Evolutionary conservation across 371 early-diverging fungal genomes (phyloP), one percentile per base, ranked within the genome.

Genomic region (Mucor lusitanicus): DNA sequence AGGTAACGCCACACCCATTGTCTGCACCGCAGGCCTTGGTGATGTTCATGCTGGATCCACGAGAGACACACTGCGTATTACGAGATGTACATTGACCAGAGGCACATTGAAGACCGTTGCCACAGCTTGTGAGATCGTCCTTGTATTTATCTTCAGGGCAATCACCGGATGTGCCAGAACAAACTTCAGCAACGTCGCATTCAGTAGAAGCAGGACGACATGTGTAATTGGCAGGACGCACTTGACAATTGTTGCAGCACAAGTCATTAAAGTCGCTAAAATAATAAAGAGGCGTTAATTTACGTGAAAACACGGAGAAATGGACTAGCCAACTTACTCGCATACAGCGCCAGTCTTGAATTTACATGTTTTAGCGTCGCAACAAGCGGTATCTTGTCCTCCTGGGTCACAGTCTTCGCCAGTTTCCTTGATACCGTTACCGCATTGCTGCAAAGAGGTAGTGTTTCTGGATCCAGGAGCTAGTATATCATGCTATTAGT

Each of bases 341-440:
- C 97, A 97, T 12, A 85, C 78, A 9, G 97, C 95, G 3, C 86
- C 89, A 8, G 80, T 9, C 67, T 89, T 94, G 59, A 94, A 86
- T 76, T 91, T 94, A 78, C 98, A 97, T 2, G 92, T 92, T 0
- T 73, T 61, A 5, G 87, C 80, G 72, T 93, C 87, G 74, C 98
- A 98, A 80, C 98, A 97, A 13, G 85, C 83, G 56, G 85, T 89
- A 17, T 83, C 87, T 28, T 77, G 60, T 13, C 89, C 87, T 13
- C 95, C 96, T 67, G 96, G 94, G 76, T 98, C 98, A 79, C 98
- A 98, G 54, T 98, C 92, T 79, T 98, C 98, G 56, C 91, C 92
- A 0, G 71, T 73, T 76, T 98, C 98, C 62, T 88, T 87, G 61
- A 98, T 90, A 7, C 98, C 97, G 76, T 98, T 97, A 46, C 98